Conservation (phyloP, 768 basidiomycete species). For the Trametes coccinea region DNA sequence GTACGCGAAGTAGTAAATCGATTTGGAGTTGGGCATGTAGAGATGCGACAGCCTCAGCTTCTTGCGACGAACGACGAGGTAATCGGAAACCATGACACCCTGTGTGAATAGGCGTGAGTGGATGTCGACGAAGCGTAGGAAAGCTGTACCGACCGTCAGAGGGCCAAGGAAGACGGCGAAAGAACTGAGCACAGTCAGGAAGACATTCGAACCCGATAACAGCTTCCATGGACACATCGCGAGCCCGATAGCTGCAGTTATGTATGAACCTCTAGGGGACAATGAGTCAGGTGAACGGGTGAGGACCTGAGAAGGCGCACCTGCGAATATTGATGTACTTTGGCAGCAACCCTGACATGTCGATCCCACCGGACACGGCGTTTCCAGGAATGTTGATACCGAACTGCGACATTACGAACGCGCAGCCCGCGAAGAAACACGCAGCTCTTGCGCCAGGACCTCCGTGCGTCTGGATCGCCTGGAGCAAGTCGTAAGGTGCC, state of each 20-base stretch:
- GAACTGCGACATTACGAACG: conserved; percentile 25
- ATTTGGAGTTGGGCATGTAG: conserved; percentile 21
- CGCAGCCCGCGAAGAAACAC: conserved; percentile 26
- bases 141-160: conserved; percentile 27
- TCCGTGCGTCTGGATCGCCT: conserved; percentile 16
- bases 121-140: neutral
- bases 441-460: conserved; percentile 26
- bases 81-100: conserved; percentile 41
- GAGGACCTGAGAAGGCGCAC: neutral
- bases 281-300: too few relatives aligned
- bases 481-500: conserved; percentile 29
- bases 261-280: conserved; percentile 40
- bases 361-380: conserved; percentile 30
- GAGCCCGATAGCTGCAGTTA: conserved; percentile 33
- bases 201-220: conserved; percentile 37
- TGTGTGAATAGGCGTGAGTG: neutral
- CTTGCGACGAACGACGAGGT: conserved; percentile 25
- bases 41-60: conserved; percentile 26
- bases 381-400: conserved; percentile 30
- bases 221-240: conserved; percentile 47
- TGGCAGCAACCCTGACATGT: conserved; percentile 43
- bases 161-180: conserved; percentile 50
- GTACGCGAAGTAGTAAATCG: conserved; percentile 26
- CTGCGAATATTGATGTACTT: conserved; percentile 46
- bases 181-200: conserved; percentile 40